phyloP scores from a whole-genome alignment of 2,329 filamentous ascomycete genomes.

The Fusarium nygamai region DNA sequence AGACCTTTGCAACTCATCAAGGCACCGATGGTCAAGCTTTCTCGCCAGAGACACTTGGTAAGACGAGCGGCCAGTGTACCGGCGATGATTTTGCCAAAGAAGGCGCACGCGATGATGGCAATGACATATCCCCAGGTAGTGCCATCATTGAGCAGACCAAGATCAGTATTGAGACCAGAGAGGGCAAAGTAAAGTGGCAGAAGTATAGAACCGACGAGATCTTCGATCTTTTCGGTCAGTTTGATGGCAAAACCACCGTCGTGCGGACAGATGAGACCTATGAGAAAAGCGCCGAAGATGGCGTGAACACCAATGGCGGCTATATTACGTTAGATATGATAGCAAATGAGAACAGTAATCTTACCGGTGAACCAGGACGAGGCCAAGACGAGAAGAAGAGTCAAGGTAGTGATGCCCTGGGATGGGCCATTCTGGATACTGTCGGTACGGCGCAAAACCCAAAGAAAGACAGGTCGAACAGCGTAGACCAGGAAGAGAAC shows the following conservation, averaged over 20 bases:
- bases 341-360: neutral
- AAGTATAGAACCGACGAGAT: conserved; percentile 85
- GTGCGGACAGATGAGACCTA: conserved; percentile 89
- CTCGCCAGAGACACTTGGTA: conserved; percentile 82
- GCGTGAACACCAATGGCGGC: conserved; percentile 88
- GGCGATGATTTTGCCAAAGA: conserved; percentile 85
- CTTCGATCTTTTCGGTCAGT: conserved; percentile 92
- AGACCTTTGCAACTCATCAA: conserved; percentile 98
- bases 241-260: conserved; percentile 92
- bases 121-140: conserved; percentile 91
- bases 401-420: conserved; percentile 84
- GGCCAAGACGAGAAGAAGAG: conserved; percentile 78
- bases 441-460: conserved; percentile 76
- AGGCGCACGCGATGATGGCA: conserved; percentile 82
- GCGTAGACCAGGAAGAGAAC: conserved; percentile 77
- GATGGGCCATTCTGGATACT: conserved; percentile 89
- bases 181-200: conserved; percentile 93
- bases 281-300: conserved; percentile 92
- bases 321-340: neutral
- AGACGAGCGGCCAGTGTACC: conserved; percentile 80
- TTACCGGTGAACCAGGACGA: conserved; percentile 84
- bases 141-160: conserved; percentile 83
- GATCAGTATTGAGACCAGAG: conserved; percentile 87
- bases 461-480: conserved; percentile 79
- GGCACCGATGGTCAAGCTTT: conserved; percentile 86